Percentiles rank a stretch among this genome's conserved stretches.
These are phyloP conservation scores for Alternaria hordeiaustralica DNA, from an alignment of 2,329 filamentous ascomycete genomes.

Conservation along the genomic window DNA sequence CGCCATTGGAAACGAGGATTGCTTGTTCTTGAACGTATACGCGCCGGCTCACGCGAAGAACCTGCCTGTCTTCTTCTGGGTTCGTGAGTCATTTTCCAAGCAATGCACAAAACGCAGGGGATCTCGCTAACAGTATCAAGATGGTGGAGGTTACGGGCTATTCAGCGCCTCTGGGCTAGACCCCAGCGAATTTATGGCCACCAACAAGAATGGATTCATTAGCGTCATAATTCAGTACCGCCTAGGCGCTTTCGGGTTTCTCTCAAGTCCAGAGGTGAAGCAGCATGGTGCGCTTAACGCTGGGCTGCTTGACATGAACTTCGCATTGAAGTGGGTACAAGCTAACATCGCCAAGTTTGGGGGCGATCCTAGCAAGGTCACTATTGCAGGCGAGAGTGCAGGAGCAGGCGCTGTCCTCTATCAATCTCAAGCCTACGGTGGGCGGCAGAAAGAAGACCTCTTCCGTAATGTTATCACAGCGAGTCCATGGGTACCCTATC, in stretches of 20 bases:
- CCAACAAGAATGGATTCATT: conserved; percentile 58
- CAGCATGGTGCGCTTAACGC: conserved; percentile 66
- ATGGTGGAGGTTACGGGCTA: conserved; percentile 50
- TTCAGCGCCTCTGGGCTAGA: conserved; percentile 40
- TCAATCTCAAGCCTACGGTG: conserved; percentile 52
- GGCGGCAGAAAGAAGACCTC: conserved; percentile 35
- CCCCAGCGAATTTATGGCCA: conserved; percentile 39
- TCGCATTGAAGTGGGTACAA: conserved; percentile 67
- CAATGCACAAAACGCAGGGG: conserved; percentile 36
- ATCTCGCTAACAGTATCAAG: conserved; percentile 33
- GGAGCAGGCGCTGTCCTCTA: conserved; percentile 63
- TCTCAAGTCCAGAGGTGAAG: conserved; percentile 64
- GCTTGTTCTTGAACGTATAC: conserved; percentile 51
- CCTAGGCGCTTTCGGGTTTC: conserved; percentile 68
- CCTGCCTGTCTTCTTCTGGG: conserved; percentile 63
- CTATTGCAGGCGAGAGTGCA: conserved; percentile 67
- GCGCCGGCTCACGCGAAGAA: conserved; percentile 52
- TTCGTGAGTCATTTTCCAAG: conserved; percentile 46
- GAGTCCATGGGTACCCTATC: conserved; percentile 42
- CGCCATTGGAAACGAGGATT: conserved; percentile 48
- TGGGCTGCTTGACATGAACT: conserved; percentile 69
- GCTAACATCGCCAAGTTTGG: conserved; percentile 60
- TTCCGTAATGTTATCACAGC: conserved; percentile 45
- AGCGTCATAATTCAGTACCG: conserved; percentile 70
- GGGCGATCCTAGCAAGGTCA: conserved; percentile 64